phyloP scores from a whole-genome alignment of 2,329 filamentous ascomycete genomes.

The Fusarium udum region DNA sequence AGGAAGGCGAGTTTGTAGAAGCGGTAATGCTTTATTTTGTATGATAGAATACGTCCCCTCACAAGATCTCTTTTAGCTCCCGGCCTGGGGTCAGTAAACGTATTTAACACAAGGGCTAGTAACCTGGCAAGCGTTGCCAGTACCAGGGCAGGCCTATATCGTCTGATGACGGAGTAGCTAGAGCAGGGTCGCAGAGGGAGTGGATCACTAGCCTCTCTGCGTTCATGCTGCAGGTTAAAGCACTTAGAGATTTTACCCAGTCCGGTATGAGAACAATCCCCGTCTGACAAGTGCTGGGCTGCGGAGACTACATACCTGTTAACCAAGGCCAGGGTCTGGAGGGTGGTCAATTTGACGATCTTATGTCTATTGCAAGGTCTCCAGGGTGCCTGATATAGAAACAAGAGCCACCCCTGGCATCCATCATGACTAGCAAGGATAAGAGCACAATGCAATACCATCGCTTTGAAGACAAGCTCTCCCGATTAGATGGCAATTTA shows the following conservation, averaged over 20 bases:
- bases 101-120: slow-evolving; percentile 44
- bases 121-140: slow-evolving; percentile 40
- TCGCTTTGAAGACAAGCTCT: slow-evolving; percentile 33
- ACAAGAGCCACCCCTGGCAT: slow-evolving; percentile 49
- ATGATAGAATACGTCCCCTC: slow-evolving; percentile 40
- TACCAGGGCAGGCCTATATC: slow-evolving; percentile 42
- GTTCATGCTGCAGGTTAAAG: slow-evolving; percentile 45
- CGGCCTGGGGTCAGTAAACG: slow-evolving; percentile 42
- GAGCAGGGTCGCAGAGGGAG: slow-evolving; percentile 42
- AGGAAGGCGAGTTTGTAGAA: slow-evolving; percentile 36
- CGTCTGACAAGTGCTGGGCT: slow-evolving; percentile 39
- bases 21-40: slow-evolving; percentile 40
- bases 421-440: slow-evolving; percentile 39
- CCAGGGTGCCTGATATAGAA: slow-evolving; percentile 61
- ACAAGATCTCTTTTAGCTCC: slow-evolving; percentile 41
- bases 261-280: slow-evolving; percentile 40
- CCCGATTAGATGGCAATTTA: slow-evolving; percentile 40
- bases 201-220: slow-evolving; percentile 41
- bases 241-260: slow-evolving; percentile 43
- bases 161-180: slow-evolving; percentile 45
- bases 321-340: slow-evolving; percentile 50
- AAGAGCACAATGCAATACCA: slow-evolving; percentile 29
- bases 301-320: slow-evolving; percentile 51
- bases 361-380: slow-evolving; percentile 61
- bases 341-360: slow-evolving; percentile 68